These are phyloP conservation scores for Boeremia lycopersici DNA, from an alignment of 2,329 filamentous ascomycete species.

Conservation along the genomic window DNA sequence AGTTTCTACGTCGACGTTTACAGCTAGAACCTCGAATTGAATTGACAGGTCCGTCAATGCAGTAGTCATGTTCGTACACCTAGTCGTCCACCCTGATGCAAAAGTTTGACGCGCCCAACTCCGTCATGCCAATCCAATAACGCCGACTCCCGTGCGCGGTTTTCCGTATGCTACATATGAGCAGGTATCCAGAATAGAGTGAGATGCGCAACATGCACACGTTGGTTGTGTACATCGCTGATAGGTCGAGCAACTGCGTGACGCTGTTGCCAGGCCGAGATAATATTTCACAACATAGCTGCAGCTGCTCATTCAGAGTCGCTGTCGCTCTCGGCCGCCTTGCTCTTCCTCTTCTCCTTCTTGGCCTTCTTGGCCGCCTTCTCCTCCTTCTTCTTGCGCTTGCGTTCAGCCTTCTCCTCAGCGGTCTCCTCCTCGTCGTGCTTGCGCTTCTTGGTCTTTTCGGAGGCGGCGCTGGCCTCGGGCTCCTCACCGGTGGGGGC, in stretches of 20 bases:
- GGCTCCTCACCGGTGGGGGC: constrained; percentile 45
- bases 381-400: constrained; percentile 78
- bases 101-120: constrained; percentile 42
- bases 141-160: constrained; percentile 41
- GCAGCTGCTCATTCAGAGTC: constrained; percentile 39
- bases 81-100: constrained; percentile 34
- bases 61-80: constrained; percentile 28
- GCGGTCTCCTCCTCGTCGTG: constrained; percentile 53
- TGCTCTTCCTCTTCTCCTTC: constrained; percentile 43
- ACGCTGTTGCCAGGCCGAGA: constrained; percentile 23
- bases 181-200: constrained; percentile 35
- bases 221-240: constrained; percentile 22
- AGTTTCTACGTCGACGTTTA: constrained; percentile 21
- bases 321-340: constrained; percentile 32
- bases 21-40: constrained; percentile 29
- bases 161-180: constrained; percentile 46
- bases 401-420: constrained; percentile 56
- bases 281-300: constrained; percentile 20
- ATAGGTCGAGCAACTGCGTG: constrained; percentile 18
- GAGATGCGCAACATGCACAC: constrained; percentile 32
- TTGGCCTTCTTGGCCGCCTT: constrained; percentile 45
- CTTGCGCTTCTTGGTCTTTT: constrained; percentile 55
- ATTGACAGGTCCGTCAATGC: constrained; percentile 28
- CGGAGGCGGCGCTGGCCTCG: constrained; percentile 31
- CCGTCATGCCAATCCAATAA: constrained; percentile 38